Evolutionary conservation across 495 filamentous ascomycete species (phyloP), one percentile per base, ranked within the genome.

Genomic region (Echria macrotheca): DNA sequence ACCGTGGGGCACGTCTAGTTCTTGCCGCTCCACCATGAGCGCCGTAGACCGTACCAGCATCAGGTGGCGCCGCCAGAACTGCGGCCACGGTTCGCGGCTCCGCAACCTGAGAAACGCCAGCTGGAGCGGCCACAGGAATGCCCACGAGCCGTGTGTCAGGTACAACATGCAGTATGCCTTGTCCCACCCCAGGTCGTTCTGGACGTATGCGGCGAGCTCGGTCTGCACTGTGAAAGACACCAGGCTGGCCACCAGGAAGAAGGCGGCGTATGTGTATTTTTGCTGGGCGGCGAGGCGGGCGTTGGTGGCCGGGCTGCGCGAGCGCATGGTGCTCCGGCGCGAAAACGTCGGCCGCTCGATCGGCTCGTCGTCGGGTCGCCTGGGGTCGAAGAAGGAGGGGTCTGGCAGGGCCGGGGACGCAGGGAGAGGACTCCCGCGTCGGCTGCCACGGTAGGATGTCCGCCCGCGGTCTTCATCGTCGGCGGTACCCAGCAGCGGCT

Each of bases 81-180:
- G 73, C n/a, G 72, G 64, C 89, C 90, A 96, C 1, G 88, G 82
- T 43, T 77, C 76, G 49, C 79, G 77, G 61, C 84, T 85, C 51
- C 85, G 82, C 17, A 88, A 32, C 35, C 89, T 80, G 22, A 96
- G 75, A 43, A 96, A 79, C 15, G 87, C 68, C 39, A 97, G 80
- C 64, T 95, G 89, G 10, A 77, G 59, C 0, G 90, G 90, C 86
- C 87, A 98, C 10, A 98, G 79, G 12, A 98, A 56, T 5, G 76
- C 67, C 93, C 93, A 98, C 3, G 89, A 95, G 22, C 90, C 84
- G 71, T 98, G 93, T 1, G 91, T 98, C 38, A 98, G 69, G 65
- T 94, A 98, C 77, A 98, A 76, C 93, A 98, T 98, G 73, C 85
- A 90, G 72, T 96, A 98, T 19, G 91, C 84, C 69, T 98, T 97